phyloP scores from a whole-genome alignment of 2,329 filamentous ascomycete genomes.

The Fusarium tanahbumbuense region DNA sequence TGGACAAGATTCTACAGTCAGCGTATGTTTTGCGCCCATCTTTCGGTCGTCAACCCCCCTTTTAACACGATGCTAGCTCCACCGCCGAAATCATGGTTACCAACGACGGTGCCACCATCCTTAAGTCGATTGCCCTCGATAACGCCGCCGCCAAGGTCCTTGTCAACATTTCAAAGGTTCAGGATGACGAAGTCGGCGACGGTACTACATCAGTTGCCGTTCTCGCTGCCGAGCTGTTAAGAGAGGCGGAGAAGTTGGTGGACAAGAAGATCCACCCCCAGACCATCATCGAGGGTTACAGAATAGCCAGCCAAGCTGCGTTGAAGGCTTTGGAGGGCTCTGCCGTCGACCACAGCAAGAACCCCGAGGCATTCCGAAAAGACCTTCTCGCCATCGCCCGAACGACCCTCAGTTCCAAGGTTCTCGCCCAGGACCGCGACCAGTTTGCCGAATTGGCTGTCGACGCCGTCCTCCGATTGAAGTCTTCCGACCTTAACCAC shows the following conservation, averaged over 20 bases:
- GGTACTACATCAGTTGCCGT: conserved; percentile 98
- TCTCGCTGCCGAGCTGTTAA: conserved; percentile 90
- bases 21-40: conserved; percentile 70
- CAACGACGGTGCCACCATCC: conserved; percentile 97
- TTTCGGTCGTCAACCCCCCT: conserved; percentile 25
- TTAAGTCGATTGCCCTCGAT: conserved; percentile 98
- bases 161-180: conserved; percentile 99
- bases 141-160: conserved; percentile 98
- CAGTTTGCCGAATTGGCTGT: conserved; percentile 91
- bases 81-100: conserved; percentile 98
- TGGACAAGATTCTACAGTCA: conserved; percentile 98
- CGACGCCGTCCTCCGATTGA: conserved; percentile 90
- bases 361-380: conserved; percentile 84
- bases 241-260: conserved; percentile 96
- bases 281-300: conserved; percentile 98
- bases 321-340: conserved; percentile 84
- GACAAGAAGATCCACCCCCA: conserved; percentile 99
- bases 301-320: conserved; percentile 93
- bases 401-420: conserved; percentile 97
- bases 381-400: conserved; percentile 91
- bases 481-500: conserved; percentile 92
- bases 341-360: conserved; percentile 90
- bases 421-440: conserved; percentile 90
- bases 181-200: conserved; percentile 98
- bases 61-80: conserved; percentile 67